Evolutionary conservation across 75 land plant species (phyloP).

Genomic region (Pinus tabuliformis): DNA sequence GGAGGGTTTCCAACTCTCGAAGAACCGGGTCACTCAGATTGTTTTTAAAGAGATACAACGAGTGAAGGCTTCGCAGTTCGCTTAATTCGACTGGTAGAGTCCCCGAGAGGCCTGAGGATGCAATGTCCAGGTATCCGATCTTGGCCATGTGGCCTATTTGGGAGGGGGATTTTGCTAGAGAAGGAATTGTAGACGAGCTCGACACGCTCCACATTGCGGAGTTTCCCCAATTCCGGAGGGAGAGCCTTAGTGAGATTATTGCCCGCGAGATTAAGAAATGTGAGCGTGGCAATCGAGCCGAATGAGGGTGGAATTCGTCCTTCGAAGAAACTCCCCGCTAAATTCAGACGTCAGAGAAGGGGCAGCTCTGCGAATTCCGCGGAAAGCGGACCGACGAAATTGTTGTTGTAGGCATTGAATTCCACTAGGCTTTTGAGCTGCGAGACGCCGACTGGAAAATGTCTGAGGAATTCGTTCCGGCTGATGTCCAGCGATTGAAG

Average conservation of each 20-base stretch:
- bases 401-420: slow-evolving; percentile 68
- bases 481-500: too few species aligned
- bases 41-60: slow-evolving; percentile 58
- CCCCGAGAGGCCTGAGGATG: slow-evolving; percentile 65
- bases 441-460: too few species aligned
- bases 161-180: slow-evolving; percentile 44
- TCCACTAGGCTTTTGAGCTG: slow-evolving; percentile 16
- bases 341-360: slow-evolving; percentile 48
- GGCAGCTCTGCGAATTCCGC: slow-evolving; percentile 32
- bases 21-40: slow-evolving; percentile 44
- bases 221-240: slow-evolving; percentile 40
- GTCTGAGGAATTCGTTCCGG: too few species aligned
- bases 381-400: slow-evolving; percentile 70
- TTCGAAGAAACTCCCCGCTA: slow-evolving; percentile 80
- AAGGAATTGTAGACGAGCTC: slow-evolving; percentile 65
- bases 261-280: slow-evolving; percentile 55
- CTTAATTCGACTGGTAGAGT: slow-evolving; percentile 31
- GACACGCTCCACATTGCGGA: slow-evolving; percentile 46
- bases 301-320: slow-evolving; percentile 65
- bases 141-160: slow-evolving; percentile 57
- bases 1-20: slow-evolving; percentile 33
- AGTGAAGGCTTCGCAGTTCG: slow-evolving; percentile 39
- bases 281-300: slow-evolving; percentile 45
- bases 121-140: slow-evolving; percentile 62
- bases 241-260: slow-evolving; percentile 38